Evolutionary conservation across 345 rosid species (phyloP).

Genomic region (Pseudoturritis turrita): DNA sequence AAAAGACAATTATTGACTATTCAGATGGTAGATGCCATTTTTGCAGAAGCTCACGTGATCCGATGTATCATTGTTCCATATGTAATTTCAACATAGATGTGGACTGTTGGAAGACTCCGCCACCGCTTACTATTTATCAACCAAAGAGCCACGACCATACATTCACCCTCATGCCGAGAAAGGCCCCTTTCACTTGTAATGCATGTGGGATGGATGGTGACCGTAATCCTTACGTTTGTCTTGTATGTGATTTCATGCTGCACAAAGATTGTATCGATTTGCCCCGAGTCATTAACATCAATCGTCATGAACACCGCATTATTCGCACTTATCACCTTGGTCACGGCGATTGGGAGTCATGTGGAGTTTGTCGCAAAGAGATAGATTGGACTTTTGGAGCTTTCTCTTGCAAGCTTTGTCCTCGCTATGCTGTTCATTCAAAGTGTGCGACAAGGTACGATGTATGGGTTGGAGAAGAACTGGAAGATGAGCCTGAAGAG

Average conservation of each 20-base stretch:
- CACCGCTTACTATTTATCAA: neutral
- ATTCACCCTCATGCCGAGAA: neutral
- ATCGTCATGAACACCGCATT: neutral
- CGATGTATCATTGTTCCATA: neutral
- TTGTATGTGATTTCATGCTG: neutral
- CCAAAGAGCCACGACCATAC: neutral
- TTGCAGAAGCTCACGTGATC: neutral
- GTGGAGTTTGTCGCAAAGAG: neutral
- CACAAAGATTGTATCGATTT: neutral
- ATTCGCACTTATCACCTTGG: neutral
- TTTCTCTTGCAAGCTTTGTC: neutral
- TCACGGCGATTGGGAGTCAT: neutral
- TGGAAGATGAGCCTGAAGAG: neutral
- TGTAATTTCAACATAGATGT: neutral
- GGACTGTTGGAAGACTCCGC: neutral
- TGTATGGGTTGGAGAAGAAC: neutral
- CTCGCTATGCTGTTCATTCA: neutral
- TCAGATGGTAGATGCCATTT: neutral
- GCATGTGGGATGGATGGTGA: neutral
- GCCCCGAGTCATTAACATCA: neutral
- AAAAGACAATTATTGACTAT: too few species aligned
- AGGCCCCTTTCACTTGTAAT: neutral
- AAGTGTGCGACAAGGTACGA: neutral
- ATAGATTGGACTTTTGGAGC: neutral
- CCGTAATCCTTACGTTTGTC: neutral